Evolutionary conservation across 2,329 filamentous ascomycete genomes (phyloP).

Genomic region (Cladosporium phlei): DNA sequence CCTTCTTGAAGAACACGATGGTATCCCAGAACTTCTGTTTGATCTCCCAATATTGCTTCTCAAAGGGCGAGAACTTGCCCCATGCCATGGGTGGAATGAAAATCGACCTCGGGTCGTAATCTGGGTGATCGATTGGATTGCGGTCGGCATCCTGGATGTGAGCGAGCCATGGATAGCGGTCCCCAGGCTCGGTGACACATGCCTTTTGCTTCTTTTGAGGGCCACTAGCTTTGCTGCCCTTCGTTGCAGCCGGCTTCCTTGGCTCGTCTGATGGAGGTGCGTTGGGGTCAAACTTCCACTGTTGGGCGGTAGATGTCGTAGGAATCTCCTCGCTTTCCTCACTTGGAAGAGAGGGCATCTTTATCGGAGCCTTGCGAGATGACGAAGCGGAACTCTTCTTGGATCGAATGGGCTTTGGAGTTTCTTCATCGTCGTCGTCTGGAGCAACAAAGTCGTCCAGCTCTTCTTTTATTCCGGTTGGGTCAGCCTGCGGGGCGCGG

Average conservation of each 20-base stretch:
- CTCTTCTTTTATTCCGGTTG: slow-evolving; percentile 46
- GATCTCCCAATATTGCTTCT: slow-evolving; percentile 99
- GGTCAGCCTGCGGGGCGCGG: slow-evolving; percentile 17
- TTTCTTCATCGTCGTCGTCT: slow-evolving; percentile 74
- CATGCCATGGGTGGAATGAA: slow-evolving; percentile 79
- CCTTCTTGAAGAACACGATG: slow-evolving; percentile 99
- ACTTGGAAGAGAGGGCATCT: slow-evolving; percentile 39
- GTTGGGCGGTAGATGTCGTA: slow-evolving; percentile 65
- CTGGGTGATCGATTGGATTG: slow-evolving; percentile 70
- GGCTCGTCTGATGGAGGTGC: slow-evolving; percentile 50
- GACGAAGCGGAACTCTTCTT: slow-evolving; percentile 43
- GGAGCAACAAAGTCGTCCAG: slow-evolving; percentile 84
- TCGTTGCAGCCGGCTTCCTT: slow-evolving; percentile 34
- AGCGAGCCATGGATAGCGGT: slow-evolving; percentile 86
- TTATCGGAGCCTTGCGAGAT: slow-evolving; percentile 22
- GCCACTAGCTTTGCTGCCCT: slow-evolving; percentile 22
- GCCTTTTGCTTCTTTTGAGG: slow-evolving; percentile 56
- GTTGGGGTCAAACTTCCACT: slow-evolving; percentile 73
- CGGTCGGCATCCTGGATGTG: slow-evolving; percentile 79
- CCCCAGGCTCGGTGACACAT: slow-evolving; percentile 74
- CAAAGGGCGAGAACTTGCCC: slow-evolving; percentile 83
- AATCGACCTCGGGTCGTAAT: slow-evolving; percentile 88
- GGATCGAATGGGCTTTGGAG: slow-evolving; percentile 59
- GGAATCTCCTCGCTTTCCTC: slow-evolving; percentile 50
- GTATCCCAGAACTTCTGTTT: slow-evolving; percentile 98